Percentiles rank a stretch among this genome's conserved stretches.
Conservation (phyloP, 2,329 filamentous ascomycete species). For the Verticillium albo-atrum region DNA sequence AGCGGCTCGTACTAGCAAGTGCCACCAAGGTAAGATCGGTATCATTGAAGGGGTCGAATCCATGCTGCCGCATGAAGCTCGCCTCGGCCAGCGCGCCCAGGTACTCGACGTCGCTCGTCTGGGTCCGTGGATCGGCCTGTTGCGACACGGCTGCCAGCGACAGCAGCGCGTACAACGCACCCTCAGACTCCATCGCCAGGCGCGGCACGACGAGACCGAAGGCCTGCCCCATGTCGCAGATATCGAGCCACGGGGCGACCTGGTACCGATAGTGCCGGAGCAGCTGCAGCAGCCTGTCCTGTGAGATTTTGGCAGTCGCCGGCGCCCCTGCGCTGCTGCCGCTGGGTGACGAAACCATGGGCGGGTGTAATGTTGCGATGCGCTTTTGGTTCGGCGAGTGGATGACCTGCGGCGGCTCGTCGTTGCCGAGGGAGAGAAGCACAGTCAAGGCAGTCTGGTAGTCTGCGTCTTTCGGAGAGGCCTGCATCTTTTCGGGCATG, state of each 20-base stretch:
- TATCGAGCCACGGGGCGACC: constrained; percentile 40
- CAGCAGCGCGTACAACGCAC: constrained; percentile 21
- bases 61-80: background rate
- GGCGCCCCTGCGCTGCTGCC: background rate
- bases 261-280: constrained; percentile 39
- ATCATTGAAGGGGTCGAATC: background rate
- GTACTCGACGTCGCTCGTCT: background rate
- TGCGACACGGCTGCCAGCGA: constrained; percentile 7
- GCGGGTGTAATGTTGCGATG: background rate
- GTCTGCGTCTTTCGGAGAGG: constrained; percentile 2
- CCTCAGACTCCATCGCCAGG: constrained; percentile 18
- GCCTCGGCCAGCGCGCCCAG: constrained; percentile 3
- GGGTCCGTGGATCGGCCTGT: background rate
- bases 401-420: constrained; percentile 4
- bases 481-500: background rate
- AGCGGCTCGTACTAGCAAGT: constrained; percentile 1
- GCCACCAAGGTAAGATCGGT: constrained; percentile 2
- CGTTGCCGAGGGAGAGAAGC: constrained; percentile 25
- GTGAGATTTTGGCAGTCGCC: background rate
- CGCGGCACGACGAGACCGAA: constrained; percentile 33
- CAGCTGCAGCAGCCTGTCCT: constrained; percentile 20
- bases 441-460: constrained; percentile 29
- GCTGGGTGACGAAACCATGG: background rate
- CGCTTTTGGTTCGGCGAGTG: background rate
- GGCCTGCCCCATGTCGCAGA: constrained; percentile 32